These are phyloP conservation scores for Prototheca cutis DNA, from an alignment of 163 green algal species.

Conservation along the genomic window DNA sequence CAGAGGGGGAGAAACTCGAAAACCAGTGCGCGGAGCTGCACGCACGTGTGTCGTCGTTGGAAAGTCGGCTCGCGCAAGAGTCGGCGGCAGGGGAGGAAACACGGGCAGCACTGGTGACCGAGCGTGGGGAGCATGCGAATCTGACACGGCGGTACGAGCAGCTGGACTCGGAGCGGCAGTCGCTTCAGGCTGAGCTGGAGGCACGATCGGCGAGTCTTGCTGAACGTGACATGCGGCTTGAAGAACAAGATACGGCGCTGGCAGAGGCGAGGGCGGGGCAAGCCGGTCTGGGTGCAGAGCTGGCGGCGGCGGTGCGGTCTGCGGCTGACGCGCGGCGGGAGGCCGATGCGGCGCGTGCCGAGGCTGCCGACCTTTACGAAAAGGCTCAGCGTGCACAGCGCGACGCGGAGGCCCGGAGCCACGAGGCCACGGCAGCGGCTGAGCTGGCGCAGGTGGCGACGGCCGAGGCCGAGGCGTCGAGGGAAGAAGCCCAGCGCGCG, in stretches of 20 bases:
- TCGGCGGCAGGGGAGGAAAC: neutral
- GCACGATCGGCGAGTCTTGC: too few relatives aligned
- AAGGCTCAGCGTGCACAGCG: neutral
- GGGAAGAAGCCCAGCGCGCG: neutral
- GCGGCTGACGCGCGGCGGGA: slow-evolving; percentile 2
- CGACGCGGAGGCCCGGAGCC: neutral
- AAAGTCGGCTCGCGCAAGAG: neutral
- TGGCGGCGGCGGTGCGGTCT: neutral
- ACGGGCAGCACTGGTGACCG: neutral
- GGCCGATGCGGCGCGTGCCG: neutral
- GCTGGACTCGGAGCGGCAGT: neutral
- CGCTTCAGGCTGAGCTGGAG: neutral
- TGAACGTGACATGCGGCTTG: too few relatives aligned
- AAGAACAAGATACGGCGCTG: too few relatives aligned
- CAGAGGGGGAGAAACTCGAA: neutral
- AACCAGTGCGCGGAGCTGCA: neutral
- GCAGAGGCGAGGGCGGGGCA: too few relatives aligned
- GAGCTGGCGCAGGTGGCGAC: neutral
- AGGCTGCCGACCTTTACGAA: neutral
- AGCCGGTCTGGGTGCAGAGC: neutral
- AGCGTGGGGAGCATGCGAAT: neutral
- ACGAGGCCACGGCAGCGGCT: neutral
- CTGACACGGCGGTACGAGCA: neutral
- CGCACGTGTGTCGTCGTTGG: neutral
- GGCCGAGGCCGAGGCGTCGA: slow-evolving; percentile 1